These are phyloP conservation scores for Choanephora cucurbitarum DNA, from an alignment of 371 early-diverging fungal genomes.

Conservation along the genomic window DNA sequence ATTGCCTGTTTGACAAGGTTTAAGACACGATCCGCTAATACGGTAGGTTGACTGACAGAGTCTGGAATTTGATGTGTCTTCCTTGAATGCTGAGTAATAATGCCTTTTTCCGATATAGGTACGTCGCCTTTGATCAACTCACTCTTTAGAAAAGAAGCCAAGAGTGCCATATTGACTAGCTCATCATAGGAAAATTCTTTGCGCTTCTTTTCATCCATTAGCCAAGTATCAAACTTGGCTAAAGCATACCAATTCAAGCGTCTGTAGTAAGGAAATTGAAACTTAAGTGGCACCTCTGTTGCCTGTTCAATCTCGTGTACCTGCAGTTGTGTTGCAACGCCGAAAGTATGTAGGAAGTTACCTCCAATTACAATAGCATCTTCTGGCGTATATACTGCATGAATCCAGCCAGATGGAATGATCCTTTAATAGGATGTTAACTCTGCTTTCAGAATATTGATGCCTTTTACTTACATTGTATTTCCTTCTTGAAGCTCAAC, in stretches of 20 bases:
- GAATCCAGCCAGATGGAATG: slow-evolving; percentile 96
- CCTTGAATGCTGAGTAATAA: not conserved
- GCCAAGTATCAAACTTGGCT: slow-evolving; percentile 27
- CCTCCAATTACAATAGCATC: slow-evolving; percentile 93
- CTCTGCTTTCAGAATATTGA: no score
- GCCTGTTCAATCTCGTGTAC: slow-evolving; percentile 75
- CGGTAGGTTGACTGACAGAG: slow-evolving; percentile 11
- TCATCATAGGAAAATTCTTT: slow-evolving; percentile 18
- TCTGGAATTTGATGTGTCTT: slow-evolving; percentile 15
- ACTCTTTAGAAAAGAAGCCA: slow-evolving; percentile 11
- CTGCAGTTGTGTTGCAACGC: slow-evolving; percentile 69
- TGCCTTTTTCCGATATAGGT: not conserved
- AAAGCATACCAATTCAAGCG: slow-evolving; percentile 80
- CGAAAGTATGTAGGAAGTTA: slow-evolving; percentile 83
- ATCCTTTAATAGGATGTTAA: slow-evolving; percentile 49
- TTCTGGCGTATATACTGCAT: slow-evolving; percentile 86
- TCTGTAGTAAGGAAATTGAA: slow-evolving; percentile 85
- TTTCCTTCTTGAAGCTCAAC: slow-evolving; percentile 74
- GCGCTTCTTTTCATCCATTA: slow-evolving; percentile 11
- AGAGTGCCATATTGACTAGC: slow-evolving; percentile 19
- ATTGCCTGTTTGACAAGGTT: not conserved
- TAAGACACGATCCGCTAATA: slow-evolving; percentile 12
- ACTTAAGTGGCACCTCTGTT: slow-evolving; percentile 77
- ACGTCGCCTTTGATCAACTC: not conserved
- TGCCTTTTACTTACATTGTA: slow-evolving; percentile 75